Evolutionary conservation across 1,284 basidiomycete species (phyloP).

Genomic region (Pseudozyma pruni): DNA sequence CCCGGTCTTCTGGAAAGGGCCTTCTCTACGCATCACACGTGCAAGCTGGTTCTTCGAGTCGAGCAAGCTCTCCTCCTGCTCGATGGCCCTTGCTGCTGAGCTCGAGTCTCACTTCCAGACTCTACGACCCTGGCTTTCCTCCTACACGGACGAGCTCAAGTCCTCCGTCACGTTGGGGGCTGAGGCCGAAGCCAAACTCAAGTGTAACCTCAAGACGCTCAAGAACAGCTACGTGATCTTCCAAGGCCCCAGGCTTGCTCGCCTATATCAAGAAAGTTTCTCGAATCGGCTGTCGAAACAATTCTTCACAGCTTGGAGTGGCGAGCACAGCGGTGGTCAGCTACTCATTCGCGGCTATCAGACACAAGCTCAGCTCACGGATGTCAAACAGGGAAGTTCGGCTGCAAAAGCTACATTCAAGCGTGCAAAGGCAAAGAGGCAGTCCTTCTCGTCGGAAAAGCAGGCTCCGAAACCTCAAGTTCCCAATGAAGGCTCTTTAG

Average conservation of each 20-base stretch:
- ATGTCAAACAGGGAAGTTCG: slow-evolving; percentile 23
- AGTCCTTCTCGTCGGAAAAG: slow-evolving; percentile 25
- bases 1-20: slow-evolving; percentile 72
- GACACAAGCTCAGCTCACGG: slow-evolving; percentile 32
- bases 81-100: slow-evolving; percentile 70
- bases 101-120: slow-evolving; percentile 68
- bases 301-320: slow-evolving; percentile 57
- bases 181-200: slow-evolving; percentile 72
- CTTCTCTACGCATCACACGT: slow-evolving; percentile 70
- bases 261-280: slow-evolving; percentile 64
- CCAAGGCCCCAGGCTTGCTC: slow-evolving; percentile 70
- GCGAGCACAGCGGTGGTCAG: slow-evolving; percentile 54
- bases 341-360: slow-evolving; percentile 47
- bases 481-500: slow-evolving; percentile 17
- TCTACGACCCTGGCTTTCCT: slow-evolving; percentile 67
- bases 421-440: slow-evolving; percentile 11
- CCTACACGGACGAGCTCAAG: slow-evolving; percentile 71
- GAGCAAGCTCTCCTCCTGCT: slow-evolving; percentile 69
- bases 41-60: slow-evolving; percentile 72
- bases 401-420: background rate
- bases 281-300: slow-evolving; percentile 52
- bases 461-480: slow-evolving; percentile 6
- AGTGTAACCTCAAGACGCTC: slow-evolving; percentile 67
- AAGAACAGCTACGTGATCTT: slow-evolving; percentile 70
- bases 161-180: slow-evolving; percentile 70